Percentiles rank a stretch among this genome's conserved stretches.
Evolutionary conservation across 495 filamentous ascomycete species (phyloP).

Genomic region (Aspergillus sclerotioniger): DNA sequence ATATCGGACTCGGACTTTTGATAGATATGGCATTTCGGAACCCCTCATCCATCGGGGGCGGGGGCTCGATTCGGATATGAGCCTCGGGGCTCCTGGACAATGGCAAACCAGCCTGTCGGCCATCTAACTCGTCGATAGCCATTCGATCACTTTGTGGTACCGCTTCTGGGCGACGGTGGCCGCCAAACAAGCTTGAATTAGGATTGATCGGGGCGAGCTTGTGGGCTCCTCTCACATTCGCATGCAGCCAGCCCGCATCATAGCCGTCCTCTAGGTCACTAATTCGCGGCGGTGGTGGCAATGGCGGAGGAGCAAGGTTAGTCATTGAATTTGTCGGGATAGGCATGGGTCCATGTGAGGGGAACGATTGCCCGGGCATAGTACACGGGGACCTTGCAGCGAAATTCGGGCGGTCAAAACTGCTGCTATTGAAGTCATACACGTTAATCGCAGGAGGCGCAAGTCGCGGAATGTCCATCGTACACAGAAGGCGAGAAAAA

Average conservation of each 20-base stretch:
- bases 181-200: constrained; percentile 55
- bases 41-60: constrained; percentile 42
- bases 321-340: constrained; percentile 49
- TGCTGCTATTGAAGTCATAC: constrained; percentile 49
- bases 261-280: constrained; percentile 52
- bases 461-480: constrained; percentile 58
- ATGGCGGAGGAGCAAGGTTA: constrained; percentile 55
- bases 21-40: constrained; percentile 43
- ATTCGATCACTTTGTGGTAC: constrained; percentile 36
- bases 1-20: constrained; percentile 48
- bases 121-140: constrained; percentile 41
- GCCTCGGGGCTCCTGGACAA: constrained; percentile 35
- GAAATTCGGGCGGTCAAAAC: constrained; percentile 23
- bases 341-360: constrained; percentile 52
- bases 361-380: constrained; percentile 35
- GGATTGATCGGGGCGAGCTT: constrained; percentile 49
- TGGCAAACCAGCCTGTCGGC: constrained; percentile 30
- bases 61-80: constrained; percentile 49
- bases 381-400: constrained; percentile 21
- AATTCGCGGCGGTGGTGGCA: constrained; percentile 60
- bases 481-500: constrained; percentile 23
- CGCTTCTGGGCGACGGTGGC: constrained; percentile 35
- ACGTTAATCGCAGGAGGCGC: constrained; percentile 54
- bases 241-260: constrained; percentile 61
- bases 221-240: constrained; percentile 42